phyloP scores from a whole-genome alignment of 495 filamentous ascomycete species.

The Penicillium manginii region DNA sequence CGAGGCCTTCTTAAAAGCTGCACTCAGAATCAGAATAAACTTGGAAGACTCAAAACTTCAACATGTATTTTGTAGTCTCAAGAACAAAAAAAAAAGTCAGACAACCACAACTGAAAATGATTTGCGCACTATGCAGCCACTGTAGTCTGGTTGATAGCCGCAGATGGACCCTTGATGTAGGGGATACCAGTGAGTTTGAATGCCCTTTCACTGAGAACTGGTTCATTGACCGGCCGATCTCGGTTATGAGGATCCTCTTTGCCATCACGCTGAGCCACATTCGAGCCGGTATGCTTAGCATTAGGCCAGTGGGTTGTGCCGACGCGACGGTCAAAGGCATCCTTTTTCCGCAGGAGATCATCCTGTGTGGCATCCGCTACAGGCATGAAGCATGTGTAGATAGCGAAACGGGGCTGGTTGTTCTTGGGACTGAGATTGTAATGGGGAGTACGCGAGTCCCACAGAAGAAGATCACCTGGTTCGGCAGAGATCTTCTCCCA shows the following conservation, averaged over 20 bases:
- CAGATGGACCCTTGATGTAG: conserved; percentile 23
- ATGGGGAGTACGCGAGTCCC: conserved; percentile 47
- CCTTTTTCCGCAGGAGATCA: conserved; percentile 39
- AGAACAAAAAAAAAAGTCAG: too few relatives aligned
- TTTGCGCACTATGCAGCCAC: background rate
- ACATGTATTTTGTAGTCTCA: too few relatives aligned
- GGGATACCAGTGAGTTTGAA: conserved; percentile 44
- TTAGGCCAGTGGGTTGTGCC: conserved; percentile 44
- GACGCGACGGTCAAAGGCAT: conserved; percentile 38
- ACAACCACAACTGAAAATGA: too few relatives aligned
- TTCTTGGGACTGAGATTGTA: conserved; percentile 39
- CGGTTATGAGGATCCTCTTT: conserved; percentile 33
- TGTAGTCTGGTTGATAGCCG: background rate
- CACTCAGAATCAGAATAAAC: too few relatives aligned
- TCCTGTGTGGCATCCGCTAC: conserved; percentile 38
- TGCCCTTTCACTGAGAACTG: conserved; percentile 32
- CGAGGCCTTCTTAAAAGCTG: too few relatives aligned
- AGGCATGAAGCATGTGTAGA: conserved; percentile 46
- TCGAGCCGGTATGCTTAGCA: conserved; percentile 36
- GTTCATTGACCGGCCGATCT: conserved; percentile 26
- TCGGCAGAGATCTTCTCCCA: conserved; percentile 47
- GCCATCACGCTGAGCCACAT: conserved; percentile 37
- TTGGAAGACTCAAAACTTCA: too few relatives aligned
- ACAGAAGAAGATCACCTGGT: conserved; percentile 46
- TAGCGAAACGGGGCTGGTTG: conserved; percentile 27